These are phyloP conservation scores for Corylus avellana DNA, from an alignment of 306 rosid genomes.

Conservation along the genomic window DNA sequence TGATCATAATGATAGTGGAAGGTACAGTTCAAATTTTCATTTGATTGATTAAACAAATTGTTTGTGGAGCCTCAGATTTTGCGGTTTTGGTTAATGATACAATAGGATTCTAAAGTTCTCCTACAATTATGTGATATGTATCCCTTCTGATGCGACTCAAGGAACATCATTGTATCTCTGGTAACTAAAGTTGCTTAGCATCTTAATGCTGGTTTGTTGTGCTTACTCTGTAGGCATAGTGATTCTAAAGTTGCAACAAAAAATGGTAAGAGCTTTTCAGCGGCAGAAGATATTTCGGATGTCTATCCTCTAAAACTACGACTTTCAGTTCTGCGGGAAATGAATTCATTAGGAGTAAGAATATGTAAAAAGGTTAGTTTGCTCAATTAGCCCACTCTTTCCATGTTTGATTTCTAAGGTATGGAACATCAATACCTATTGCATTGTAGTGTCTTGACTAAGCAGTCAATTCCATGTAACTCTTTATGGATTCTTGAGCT, in stretches of 20 bases:
- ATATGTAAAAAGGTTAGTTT: slow-evolving; percentile 84
- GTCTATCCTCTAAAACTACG: slow-evolving; percentile 94
- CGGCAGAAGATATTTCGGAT: slow-evolving; percentile 72
- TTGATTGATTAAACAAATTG: neutral
- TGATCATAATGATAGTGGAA: neutral
- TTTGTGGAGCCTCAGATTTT: neutral
- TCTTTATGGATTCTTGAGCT: neutral
- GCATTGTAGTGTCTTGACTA: neutral
- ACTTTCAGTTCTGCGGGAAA: slow-evolving; percentile 74
- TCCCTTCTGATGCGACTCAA: slow-evolving; percentile 5
- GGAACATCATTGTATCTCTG: neutral
- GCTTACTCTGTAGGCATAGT: slow-evolving; percentile 69
- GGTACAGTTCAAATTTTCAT: neutral
- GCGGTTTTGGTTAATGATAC: neutral
- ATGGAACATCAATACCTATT: neutral
- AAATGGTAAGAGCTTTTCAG: slow-evolving; percentile 70
- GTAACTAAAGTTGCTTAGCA: slow-evolving; percentile 21
- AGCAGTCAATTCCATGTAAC: neutral
- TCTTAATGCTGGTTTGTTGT: slow-evolving; percentile 29
- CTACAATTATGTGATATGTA: neutral
- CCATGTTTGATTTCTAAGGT: slow-evolving; percentile 8
- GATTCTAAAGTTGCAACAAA: slow-evolving; percentile 62
- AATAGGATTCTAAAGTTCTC: neutral
- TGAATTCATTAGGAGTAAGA: slow-evolving; percentile 75
- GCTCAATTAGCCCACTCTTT: slow-evolving; percentile 3